Conservation (phyloP, 2,329 filamentous ascomycete genomes). For the Fusarium proliferatum region DNA sequence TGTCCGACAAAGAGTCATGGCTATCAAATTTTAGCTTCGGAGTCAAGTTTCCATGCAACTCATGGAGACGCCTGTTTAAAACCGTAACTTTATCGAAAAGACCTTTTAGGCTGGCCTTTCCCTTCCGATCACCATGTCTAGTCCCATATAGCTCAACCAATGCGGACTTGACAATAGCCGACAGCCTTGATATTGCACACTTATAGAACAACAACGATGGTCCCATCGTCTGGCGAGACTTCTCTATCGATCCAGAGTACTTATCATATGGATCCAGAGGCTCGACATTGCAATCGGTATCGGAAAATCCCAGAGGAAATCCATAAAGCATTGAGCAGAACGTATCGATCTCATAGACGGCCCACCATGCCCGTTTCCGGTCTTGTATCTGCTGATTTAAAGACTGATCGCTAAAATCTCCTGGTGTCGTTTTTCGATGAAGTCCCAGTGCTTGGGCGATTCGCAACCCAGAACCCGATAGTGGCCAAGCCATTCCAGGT, state of each 20-base stretch:
- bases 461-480: conserved; percentile 52
- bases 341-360: conserved; percentile 54
- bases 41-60: not conserved
- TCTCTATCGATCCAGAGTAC: conserved; percentile 25
- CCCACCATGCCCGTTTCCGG: conserved; percentile 54
- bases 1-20: rapidly evolving
- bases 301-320: conserved; percentile 48
- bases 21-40: not conserved
- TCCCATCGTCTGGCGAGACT: not conserved
- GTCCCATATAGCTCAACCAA: conserved; percentile 29
- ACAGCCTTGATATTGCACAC: conserved; percentile 38
- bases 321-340: conserved; percentile 56
- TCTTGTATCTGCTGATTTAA: conserved; percentile 39
- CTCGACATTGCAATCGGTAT: not conserved
- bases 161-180: conserved; percentile 24
- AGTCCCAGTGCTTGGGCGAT: conserved; percentile 51
- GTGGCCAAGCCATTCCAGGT: conserved; percentile 52
- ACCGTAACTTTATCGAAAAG: not conserved
- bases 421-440: conserved; percentile 30
- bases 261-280: not conserved
- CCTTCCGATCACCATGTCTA: not conserved
- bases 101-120: rapidly evolving
- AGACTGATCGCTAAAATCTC: conserved; percentile 47
- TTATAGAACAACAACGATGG: conserved; percentile 37
- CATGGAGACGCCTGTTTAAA: not conserved